A percentile compares a stretch with the other conserved stretches of the same genome.
Evolutionary conservation across 169 alveolate genomes (phyloP).

Genomic region (Pseudocohnilembus persalinus): DNA sequence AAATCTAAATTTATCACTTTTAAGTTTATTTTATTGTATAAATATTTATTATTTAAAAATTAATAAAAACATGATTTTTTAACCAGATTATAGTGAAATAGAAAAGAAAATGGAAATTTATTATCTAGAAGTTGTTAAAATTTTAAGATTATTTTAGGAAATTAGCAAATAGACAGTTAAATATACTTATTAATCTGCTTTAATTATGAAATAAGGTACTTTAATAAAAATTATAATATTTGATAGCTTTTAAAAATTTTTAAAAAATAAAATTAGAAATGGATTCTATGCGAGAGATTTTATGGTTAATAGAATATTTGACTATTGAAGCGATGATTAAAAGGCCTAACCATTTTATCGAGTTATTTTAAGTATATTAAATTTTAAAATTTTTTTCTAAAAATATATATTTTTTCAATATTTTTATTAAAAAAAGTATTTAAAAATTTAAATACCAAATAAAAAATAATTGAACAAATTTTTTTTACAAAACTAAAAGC

Average conservation of each 20-base stretch:
- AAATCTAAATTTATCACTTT: too few relatives aligned
- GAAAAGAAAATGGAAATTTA: constrained; percentile 36
- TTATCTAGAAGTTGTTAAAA: background rate
- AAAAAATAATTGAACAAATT: too few relatives aligned
- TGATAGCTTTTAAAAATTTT: too few relatives aligned
- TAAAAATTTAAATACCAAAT: background rate
- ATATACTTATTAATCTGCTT: constrained; percentile 36
- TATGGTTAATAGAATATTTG: constrained; percentile 53
- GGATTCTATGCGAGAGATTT: constrained; percentile 52
- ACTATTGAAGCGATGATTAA: constrained; percentile 55
- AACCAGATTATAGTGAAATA: constrained; percentile 25
- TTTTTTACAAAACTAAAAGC: too few relatives aligned
- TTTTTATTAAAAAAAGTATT: background rate
- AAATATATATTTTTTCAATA: too few relatives aligned
- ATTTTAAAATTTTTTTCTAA: too few relatives aligned
- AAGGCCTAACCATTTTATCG: background rate
- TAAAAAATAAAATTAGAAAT: constrained; percentile 35
- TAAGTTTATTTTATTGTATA: too few relatives aligned
- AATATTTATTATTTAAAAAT: too few relatives aligned
- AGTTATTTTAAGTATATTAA: background rate
- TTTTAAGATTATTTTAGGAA: constrained; percentile 19
- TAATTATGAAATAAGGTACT: too few relatives aligned
- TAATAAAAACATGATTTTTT: constrained; percentile 5
- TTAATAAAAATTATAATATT: too few relatives aligned
- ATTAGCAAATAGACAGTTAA: constrained; percentile 53